Conservation (phyloP, 2,329 filamentous ascomycete genomes). For the Nothopassalora personata region DNA sequence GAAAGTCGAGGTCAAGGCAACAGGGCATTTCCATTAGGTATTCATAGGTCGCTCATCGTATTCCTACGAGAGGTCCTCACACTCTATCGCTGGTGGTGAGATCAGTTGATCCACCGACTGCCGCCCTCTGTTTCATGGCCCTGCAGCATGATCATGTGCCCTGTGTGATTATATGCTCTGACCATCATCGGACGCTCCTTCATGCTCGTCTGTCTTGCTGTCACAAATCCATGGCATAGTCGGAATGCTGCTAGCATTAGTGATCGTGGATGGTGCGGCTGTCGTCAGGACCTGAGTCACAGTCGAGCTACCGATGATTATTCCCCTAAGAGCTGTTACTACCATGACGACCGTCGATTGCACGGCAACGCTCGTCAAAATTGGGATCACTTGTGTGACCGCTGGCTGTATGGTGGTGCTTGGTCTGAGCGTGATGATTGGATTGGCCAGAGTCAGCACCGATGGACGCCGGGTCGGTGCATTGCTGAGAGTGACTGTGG, state of each 20-base stretch:
- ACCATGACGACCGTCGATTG: conserved; percentile 12
- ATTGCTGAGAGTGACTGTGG: background rate
- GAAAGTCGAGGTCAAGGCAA: background rate
- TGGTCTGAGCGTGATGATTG: conserved; percentile 1
- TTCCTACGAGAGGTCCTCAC: background rate
- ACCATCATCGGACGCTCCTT: background rate
- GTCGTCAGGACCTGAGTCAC: background rate
- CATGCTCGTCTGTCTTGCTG: background rate
- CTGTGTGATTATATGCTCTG: too few relatives aligned
- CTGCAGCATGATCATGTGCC: background rate
- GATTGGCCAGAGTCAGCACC: background rate
- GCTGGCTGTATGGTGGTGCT: conserved; percentile 7
- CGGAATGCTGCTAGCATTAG: background rate
- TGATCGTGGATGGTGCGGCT: background rate
- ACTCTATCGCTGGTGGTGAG: background rate
- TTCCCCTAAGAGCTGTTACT: conserved; percentile 12
- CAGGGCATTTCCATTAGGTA: background rate
- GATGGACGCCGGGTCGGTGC: background rate
- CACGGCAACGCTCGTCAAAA: conserved; percentile 10
- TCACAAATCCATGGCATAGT: background rate
- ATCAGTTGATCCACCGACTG: background rate
- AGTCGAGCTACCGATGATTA: conserved; percentile 1
- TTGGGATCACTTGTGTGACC: conserved; percentile 6
- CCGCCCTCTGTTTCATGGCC: background rate
- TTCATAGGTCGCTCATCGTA: background rate